phyloP scores from a whole-genome alignment of 2,329 filamentous ascomycete genomes.

The Parastagonospora avenae region DNA sequence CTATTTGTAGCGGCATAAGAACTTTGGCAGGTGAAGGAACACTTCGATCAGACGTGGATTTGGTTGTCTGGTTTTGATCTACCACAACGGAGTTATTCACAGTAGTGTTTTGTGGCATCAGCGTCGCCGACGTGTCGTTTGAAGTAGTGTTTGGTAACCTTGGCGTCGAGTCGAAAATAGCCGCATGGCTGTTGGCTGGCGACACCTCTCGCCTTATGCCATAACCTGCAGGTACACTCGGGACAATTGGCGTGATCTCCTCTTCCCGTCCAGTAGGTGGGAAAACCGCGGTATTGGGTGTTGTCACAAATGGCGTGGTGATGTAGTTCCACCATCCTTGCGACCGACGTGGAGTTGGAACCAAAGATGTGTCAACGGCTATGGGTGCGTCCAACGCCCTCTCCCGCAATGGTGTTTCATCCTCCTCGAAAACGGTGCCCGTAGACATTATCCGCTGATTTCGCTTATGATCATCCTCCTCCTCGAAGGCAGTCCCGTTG shows the following conservation, averaged over 20 bases:
- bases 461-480: conserved; percentile 54
- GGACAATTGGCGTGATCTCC: conserved; percentile 40
- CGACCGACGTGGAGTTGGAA: conserved; percentile 63
- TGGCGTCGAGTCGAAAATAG: too few relatives aligned
- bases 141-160: too few relatives aligned
- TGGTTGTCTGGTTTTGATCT: conserved; percentile 4
- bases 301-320: conserved; percentile 67
- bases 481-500: conserved; percentile 49
- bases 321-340: conserved; percentile 81
- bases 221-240: conserved; percentile 37
- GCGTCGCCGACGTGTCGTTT: not conserved
- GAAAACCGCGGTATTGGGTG: conserved; percentile 45
- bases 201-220: conserved; percentile 12
- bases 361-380: conserved; percentile 42
- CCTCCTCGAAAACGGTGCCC: conserved; percentile 73
- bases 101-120: not conserved
- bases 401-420: conserved; percentile 52
- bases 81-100: not conserved
- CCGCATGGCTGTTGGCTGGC: not conserved
- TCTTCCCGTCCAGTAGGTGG: conserved; percentile 28
- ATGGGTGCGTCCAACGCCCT: conserved; percentile 38
- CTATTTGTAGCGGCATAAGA: conserved; percentile 37
- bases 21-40: conserved; percentile 38
- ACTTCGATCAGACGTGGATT: conserved; percentile 14
- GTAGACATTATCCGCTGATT: conserved; percentile 58